Evolutionary conservation across 2,329 filamentous ascomycete species (phyloP).

Genomic region (Elsinoe fawcettii): DNA sequence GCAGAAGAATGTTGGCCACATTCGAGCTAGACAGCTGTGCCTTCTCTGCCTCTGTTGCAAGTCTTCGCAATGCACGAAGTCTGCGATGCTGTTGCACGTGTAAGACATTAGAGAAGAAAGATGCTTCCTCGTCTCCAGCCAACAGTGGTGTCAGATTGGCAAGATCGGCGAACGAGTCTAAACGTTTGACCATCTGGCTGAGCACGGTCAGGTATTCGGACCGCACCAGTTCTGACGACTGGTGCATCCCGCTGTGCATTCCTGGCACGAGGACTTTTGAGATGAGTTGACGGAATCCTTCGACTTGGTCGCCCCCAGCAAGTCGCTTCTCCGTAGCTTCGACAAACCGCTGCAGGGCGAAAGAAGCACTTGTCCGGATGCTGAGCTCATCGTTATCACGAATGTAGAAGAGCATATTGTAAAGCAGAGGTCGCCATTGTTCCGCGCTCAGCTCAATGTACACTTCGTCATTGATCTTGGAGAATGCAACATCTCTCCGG

Average conservation of each 20-base stretch:
- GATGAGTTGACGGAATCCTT: conserved; percentile 44
- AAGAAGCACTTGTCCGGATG: conserved; percentile 74
- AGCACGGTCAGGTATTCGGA: conserved; percentile 74
- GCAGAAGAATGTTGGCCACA: conserved; percentile 78
- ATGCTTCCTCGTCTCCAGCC: conserved; percentile 62
- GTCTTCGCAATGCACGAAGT: conserved; percentile 69
- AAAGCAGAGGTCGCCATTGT: conserved; percentile 81
- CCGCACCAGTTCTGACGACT: conserved; percentile 75
- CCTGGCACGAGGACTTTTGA: conserved; percentile 62
- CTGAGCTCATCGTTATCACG: conserved; percentile 81
- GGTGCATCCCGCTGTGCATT: conserved; percentile 66
- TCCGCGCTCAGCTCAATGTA: conserved; percentile 53
- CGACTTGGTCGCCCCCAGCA: conserved; percentile 41
- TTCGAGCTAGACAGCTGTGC: conserved; percentile 66
- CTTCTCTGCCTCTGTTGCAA: conserved; percentile 60
- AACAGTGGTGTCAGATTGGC: conserved; percentile 67
- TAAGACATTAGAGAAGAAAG: conserved; percentile 88
- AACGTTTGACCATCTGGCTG: conserved; percentile 64
- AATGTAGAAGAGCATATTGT: conserved; percentile 84
- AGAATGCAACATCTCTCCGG: conserved; percentile 69
- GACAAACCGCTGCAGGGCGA: conserved; percentile 70
- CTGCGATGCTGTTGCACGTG: conserved; percentile 84
- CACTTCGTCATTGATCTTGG: conserved; percentile 57
- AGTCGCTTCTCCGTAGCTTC: conserved; percentile 48
- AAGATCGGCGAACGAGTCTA: conserved; percentile 63